Evolutionary conservation across 2,329 filamentous ascomycete genomes (phyloP).

Genomic region (Aspergillus sergii): DNA sequence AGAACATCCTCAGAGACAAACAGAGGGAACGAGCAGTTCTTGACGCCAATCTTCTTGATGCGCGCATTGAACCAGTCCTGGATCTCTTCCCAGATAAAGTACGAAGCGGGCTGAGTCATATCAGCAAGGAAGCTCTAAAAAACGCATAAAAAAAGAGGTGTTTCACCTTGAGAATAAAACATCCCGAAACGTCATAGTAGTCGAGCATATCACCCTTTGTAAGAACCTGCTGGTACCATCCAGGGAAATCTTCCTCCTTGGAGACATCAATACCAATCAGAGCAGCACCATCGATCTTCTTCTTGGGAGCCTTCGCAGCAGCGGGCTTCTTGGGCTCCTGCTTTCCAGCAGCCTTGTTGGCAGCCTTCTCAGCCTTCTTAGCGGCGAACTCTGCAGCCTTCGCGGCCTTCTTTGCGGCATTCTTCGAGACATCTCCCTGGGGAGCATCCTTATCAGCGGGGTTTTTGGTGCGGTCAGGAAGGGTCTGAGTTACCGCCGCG

Average conservation of each 20-base stretch:
- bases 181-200: slow-evolving; percentile 97
- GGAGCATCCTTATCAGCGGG: slow-evolving; percentile 39
- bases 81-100: slow-evolving; percentile 69
- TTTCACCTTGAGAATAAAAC: slow-evolving; percentile 82
- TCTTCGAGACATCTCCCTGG: slow-evolving; percentile 38
- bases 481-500: slow-evolving; percentile 32
- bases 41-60: slow-evolving; percentile 89
- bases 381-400: slow-evolving; percentile 33
- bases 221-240: slow-evolving; percentile 98
- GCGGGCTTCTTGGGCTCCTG: slow-evolving; percentile 47
- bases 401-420: slow-evolving; percentile 30
- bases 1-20: slow-evolving; percentile 92
- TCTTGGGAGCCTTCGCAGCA: slow-evolving; percentile 46
- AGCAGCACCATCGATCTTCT: slow-evolving; percentile 63
- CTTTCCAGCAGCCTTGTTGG: slow-evolving; percentile 48
- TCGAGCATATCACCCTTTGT: slow-evolving; percentile 97
- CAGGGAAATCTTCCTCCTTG: slow-evolving; percentile 84
- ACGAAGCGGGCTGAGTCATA: slow-evolving; percentile 59
- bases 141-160: not conserved
- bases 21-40: slow-evolving; percentile 95
- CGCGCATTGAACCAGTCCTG: slow-evolving; percentile 60
- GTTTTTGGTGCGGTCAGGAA: slow-evolving; percentile 44
- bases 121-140: slow-evolving; percentile 12
- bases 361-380: slow-evolving; percentile 55
- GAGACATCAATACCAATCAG: slow-evolving; percentile 85